Conservation (phyloP, 2,329 filamentous ascomycete genomes). For the Fusarium secorum region DNA sequence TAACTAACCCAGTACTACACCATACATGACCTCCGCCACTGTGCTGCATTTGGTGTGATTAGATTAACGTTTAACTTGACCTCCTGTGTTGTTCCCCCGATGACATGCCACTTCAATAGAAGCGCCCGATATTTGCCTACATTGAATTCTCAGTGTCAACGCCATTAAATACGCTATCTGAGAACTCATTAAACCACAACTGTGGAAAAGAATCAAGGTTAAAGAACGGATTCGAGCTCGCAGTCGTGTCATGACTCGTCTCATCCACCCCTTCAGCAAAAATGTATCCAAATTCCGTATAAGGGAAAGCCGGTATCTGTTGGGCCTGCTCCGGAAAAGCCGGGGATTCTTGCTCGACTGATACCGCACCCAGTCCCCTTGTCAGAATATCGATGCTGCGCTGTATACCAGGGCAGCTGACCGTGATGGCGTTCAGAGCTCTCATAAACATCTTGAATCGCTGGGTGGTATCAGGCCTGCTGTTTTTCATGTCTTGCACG, state of each 20-base stretch:
- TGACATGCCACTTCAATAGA: fast-evolving
- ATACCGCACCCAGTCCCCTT: background rate
- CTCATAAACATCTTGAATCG: background rate
- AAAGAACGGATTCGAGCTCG: background rate
- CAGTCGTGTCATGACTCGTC: background rate
- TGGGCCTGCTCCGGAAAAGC: background rate
- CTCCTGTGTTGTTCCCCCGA: fast-evolving
- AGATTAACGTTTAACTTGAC: fast-evolving
- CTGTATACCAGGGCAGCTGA: background rate
- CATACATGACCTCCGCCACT: too few species aligned
- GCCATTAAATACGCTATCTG: background rate
- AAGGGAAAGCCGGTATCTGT: background rate
- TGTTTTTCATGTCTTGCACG: background rate
- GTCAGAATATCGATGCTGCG: background rate
- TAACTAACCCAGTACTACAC: too few species aligned
- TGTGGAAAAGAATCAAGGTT: background rate
- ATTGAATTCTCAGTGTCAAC: fast-evolving
- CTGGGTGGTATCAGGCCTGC: background rate
- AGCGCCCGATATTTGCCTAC: fast-evolving
- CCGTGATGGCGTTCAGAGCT: background rate
- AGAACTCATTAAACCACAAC: background rate
- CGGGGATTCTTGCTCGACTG: too few species aligned
- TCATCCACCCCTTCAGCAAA: background rate
- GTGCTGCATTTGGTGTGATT: fast-evolving
- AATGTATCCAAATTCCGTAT: background rate